These are phyloP conservation scores for Prasinococcaceae sp. DNA, from an alignment of 139 green algal species.

Conservation along the genomic window DNA sequence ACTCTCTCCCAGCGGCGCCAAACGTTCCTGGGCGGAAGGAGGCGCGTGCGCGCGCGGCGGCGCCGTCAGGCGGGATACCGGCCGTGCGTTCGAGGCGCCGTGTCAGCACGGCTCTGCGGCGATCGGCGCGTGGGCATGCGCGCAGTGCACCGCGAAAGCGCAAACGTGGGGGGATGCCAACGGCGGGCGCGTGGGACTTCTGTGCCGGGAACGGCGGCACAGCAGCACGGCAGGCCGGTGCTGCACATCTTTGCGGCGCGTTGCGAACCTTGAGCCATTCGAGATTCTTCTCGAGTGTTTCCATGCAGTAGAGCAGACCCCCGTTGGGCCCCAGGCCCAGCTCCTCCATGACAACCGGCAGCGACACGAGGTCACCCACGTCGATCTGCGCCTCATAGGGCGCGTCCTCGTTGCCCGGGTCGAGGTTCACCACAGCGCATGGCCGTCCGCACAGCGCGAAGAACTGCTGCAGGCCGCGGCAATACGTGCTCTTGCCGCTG, in stretches of 20 bases:
- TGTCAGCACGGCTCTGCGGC: too few species aligned
- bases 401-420: constrained; percentile 69
- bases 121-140: too few species aligned
- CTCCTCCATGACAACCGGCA: constrained; percentile 94
- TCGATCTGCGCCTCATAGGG: constrained; percentile 31
- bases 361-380: constrained; percentile 23
- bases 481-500: constrained; percentile 87
- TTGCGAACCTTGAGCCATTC: constrained; percentile 86
- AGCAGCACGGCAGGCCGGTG: too few species aligned
- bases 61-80: neutral
- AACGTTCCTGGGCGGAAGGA: too few species aligned
- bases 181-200: too few species aligned
- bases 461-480: constrained; percentile 67
- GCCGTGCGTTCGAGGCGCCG: too few species aligned
- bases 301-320: constrained; percentile 96
- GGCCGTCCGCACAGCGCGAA: constrained; percentile 9
- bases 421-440: constrained; percentile 59
- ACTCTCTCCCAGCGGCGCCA: too few species aligned
- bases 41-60: neutral
- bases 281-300: constrained; percentile 66
- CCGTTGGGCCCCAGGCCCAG: constrained; percentile 87
- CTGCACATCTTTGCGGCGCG: too few species aligned
- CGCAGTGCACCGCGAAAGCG: too few species aligned
- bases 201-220: too few species aligned
- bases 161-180: too few species aligned